Conservation (phyloP, 2,329 filamentous ascomycete species). For the Fusarium xylarioides region DNA sequence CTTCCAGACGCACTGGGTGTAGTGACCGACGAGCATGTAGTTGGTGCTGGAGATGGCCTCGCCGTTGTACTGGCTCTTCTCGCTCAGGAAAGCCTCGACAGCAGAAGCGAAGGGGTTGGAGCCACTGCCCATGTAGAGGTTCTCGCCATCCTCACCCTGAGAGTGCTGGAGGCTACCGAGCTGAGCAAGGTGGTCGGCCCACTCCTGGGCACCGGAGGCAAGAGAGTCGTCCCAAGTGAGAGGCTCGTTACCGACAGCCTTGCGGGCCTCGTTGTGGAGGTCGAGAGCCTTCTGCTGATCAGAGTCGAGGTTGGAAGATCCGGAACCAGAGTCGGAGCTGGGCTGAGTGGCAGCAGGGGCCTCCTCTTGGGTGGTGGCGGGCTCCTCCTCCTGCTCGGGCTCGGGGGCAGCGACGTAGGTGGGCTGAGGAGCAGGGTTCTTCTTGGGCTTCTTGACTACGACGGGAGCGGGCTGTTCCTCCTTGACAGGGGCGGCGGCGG, state of each 20-base stretch:
- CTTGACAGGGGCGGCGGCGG: too few relatives aligned
- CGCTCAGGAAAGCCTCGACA: conserved; percentile 32
- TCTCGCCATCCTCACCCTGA: conserved; percentile 34
- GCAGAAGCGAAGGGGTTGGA: conserved; percentile 28
- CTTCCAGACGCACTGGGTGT: conserved; percentile 41
- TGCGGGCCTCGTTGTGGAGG: conserved; percentile 40
- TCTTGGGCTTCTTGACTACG: too few relatives aligned
- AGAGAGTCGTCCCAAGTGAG: conserved; percentile 38
- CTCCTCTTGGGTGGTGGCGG: not conserved
- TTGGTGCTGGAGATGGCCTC: conserved; percentile 30
- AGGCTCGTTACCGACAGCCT: conserved; percentile 27
- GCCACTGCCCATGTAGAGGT: conserved; percentile 36
- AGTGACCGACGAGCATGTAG: conserved; percentile 39
- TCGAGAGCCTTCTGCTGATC: conserved; percentile 39
- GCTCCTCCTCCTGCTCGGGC: not conserved
- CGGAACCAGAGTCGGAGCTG: conserved; percentile 1
- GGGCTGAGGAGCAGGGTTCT: not conserved
- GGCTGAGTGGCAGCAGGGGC: not conserved
- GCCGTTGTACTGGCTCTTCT: conserved; percentile 39
- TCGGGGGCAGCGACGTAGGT: not conserved
- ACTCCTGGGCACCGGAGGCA: conserved; percentile 35
- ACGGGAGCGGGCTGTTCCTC: too few relatives aligned
- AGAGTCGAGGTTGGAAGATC: conserved; percentile 20
- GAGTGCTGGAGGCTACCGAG: conserved; percentile 36
- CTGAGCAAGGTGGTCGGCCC: conserved; percentile 35